These are phyloP conservation scores for Syzygium jambos DNA, from an alignment of 345 rosid species.

Conservation along the genomic window DNA sequence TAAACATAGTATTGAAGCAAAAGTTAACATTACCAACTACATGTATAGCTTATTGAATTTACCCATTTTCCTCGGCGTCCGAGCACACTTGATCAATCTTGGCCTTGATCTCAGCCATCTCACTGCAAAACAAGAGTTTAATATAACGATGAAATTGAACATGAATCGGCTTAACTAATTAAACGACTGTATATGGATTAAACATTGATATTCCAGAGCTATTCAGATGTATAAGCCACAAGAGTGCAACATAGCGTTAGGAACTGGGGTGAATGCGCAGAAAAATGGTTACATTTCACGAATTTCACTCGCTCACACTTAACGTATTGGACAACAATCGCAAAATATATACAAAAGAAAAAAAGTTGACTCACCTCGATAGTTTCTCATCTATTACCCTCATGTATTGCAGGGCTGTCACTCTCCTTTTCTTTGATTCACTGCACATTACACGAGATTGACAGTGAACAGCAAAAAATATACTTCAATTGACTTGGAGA, in stretches of 20 bases:
- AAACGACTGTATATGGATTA: too few relatives aligned
- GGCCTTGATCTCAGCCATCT: neutral
- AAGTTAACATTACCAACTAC: neutral
- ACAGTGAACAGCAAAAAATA: fast-evolving
- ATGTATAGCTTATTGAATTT: neutral
- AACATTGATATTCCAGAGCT: too few relatives aligned
- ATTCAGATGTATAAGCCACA: too few relatives aligned
- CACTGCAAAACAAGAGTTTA: too few relatives aligned
- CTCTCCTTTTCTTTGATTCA: fast-evolving
- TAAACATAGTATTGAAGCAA: neutral
- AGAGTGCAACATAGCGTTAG: neutral
- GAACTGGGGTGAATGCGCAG: fast-evolving
- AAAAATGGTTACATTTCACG: too few relatives aligned
- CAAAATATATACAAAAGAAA: too few relatives aligned
- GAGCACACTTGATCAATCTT: neutral
- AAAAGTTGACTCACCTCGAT: too few relatives aligned
- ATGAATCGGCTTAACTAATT: too few relatives aligned
- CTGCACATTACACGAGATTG: fast-evolving
- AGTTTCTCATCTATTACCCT: too few relatives aligned
- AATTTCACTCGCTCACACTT: too few relatives aligned
- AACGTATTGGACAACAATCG: too few relatives aligned
- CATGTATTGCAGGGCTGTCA: fast-evolving
- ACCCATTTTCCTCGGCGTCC: neutral
- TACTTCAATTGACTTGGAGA: fast-evolving
- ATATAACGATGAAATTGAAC: too few relatives aligned